Conservation (phyloP, 257 asterid species). For the Fraxinus quadrangulata region DNA sequence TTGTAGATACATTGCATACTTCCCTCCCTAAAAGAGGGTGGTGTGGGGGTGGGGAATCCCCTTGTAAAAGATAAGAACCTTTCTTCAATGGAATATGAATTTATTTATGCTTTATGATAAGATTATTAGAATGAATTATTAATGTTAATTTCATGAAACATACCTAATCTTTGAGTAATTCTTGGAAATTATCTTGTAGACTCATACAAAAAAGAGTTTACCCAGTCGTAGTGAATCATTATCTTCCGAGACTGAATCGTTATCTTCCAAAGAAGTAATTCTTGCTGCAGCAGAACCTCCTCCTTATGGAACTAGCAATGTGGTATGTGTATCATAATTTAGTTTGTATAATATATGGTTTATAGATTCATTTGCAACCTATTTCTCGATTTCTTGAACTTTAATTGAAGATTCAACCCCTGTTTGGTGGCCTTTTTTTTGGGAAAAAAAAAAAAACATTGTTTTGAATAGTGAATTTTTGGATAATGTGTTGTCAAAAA, state of each 20-base stretch:
- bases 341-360: background rate
- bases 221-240: conserved; percentile 32
- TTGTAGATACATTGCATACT: background rate
- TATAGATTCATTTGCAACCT: conserved; percentile 12
- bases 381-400: conserved; percentile 12
- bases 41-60: background rate
- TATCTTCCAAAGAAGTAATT: conserved; percentile 45
- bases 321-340: conserved; percentile 45
- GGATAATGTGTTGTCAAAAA: no score
- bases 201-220: conserved; percentile 73
- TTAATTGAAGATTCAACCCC: background rate
- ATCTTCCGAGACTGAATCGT: conserved; percentile 34
- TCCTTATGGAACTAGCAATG: conserved; percentile 73
- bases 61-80: background rate
- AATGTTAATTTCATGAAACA: background rate
- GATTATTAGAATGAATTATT: conserved; percentile 23
- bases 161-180: conserved; percentile 27
- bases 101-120: conserved; percentile 18
- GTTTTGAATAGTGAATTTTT: no score
- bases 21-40: background rate
- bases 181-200: conserved; percentile 50
- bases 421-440: no score
- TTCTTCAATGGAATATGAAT: conserved; percentile 11
- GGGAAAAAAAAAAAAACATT: no score
- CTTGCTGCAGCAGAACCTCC: conserved; percentile 70